Percentiles rank a stretch among this genome's conserved stretches.
These are phyloP conservation scores for Ceratobasidium sp. DNA, from an alignment of 1,284 basidiomycete species.

Conservation along the genomic window DNA sequence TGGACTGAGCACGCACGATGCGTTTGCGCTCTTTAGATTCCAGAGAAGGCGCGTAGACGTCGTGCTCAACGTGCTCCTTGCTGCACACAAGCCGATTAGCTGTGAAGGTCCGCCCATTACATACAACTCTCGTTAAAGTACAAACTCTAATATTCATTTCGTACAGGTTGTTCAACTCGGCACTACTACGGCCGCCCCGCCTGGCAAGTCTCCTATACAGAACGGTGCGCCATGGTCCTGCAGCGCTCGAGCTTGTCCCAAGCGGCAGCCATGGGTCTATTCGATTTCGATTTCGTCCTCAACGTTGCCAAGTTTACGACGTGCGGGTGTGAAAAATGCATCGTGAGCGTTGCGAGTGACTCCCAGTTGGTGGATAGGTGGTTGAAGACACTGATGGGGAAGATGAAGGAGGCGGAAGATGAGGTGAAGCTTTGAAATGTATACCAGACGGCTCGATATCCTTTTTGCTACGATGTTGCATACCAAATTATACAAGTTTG, in stretches of 20 bases:
- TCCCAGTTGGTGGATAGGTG: constrained; percentile 43
- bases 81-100: constrained; percentile 32
- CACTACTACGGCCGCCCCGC: constrained; percentile 42
- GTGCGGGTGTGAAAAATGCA: constrained; percentile 42
- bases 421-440: constrained; percentile 29
- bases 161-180: constrained; percentile 37
- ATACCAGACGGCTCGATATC: constrained; percentile 29
- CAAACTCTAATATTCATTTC: not conserved
- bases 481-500: not conserved
- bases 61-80: constrained; percentile 33
- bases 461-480: not conserved
- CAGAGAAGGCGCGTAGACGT: constrained; percentile 37
- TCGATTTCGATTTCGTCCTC: constrained; percentile 39
- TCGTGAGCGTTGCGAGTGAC: constrained; percentile 32
- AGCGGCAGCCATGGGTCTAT: constrained; percentile 33
- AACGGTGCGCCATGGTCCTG: constrained; percentile 38
- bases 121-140: not conserved
- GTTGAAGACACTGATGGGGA: constrained; percentile 36
- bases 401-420: constrained; percentile 42
- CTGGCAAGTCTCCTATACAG: constrained; percentile 40
- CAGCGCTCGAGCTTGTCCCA: constrained; percentile 39
- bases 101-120: constrained; percentile 24
- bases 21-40: constrained; percentile 41
- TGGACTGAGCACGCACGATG: constrained; percentile 34
- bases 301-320: constrained; percentile 44